A percentile compares a stretch with the other conserved stretches of the same genome.
Evolutionary conservation across 352 stramenopile species (phyloP).

Genomic region (Peronospora farinosa): DNA sequence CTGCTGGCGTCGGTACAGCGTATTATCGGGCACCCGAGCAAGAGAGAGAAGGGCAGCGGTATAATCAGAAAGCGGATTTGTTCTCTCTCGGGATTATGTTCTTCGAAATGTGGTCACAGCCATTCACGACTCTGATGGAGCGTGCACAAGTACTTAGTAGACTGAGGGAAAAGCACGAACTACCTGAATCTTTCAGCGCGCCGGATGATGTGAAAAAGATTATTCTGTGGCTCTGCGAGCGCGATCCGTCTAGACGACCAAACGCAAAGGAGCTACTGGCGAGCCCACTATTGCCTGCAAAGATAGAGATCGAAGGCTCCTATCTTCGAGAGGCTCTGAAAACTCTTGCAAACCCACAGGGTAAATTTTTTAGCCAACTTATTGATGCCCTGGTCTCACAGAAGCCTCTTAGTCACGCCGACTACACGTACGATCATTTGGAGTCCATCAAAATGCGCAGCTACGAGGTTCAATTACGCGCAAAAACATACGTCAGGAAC

Average conservation of each 20-base stretch:
- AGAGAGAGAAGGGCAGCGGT: constrained; percentile 78
- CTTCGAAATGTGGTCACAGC: constrained; percentile 93
- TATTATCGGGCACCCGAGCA: constrained; percentile 95
- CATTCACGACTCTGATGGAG: constrained; percentile 89
- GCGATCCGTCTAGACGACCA: constrained; percentile 57
- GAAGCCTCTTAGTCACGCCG: constrained; percentile 68
- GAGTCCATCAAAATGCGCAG: constrained; percentile 73
- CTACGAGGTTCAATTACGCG: constrained; percentile 58
- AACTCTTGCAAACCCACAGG: constrained; percentile 83
- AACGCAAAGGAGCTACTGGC: constrained; percentile 65
- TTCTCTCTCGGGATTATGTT: constrained; percentile 93
- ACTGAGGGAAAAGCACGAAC: constrained; percentile 65
- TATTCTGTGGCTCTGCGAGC: constrained; percentile 81
- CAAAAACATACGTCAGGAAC: constrained; percentile 62
- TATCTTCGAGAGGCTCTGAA: constrained; percentile 81
- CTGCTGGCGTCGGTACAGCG: constrained; percentile 90
- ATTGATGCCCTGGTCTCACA: constrained; percentile 75
- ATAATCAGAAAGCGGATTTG: constrained; percentile 91
- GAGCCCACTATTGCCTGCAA: constrained; percentile 62
- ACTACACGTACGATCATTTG: constrained; percentile 84
- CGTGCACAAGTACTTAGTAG: constrained; percentile 68
- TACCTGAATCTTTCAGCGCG: constrained; percentile 42
- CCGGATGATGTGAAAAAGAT: constrained; percentile 87
- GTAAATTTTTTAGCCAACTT: constrained; percentile 85
- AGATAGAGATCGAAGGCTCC: constrained; percentile 80